Percentiles rank a stretch among this genome's conserved stretches.
These are phyloP conservation scores for Wickerhamomyces chaumierensis DNA, from an alignment of 805 yeast species.

Conservation along the genomic window DNA sequence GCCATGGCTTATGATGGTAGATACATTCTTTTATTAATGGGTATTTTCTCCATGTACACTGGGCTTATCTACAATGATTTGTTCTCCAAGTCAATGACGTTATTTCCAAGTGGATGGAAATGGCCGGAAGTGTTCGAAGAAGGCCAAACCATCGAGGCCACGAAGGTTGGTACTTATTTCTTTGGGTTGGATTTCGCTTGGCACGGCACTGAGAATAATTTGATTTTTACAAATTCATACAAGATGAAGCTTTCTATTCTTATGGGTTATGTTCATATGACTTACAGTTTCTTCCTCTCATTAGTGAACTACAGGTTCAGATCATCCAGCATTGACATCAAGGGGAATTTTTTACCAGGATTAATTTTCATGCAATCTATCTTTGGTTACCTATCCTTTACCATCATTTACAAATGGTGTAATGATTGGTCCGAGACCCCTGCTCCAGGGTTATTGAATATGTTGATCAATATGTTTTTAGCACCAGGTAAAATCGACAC, in stretches of 20 bases:
- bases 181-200: slow-evolving; percentile 90
- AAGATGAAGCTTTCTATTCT: slow-evolving; percentile 94
- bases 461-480: slow-evolving; percentile 91
- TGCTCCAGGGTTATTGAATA: slow-evolving; percentile 90
- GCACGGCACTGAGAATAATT: slow-evolving; percentile 94
- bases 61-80: slow-evolving; percentile 91
- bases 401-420: slow-evolving; percentile 89
- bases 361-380: slow-evolving; percentile 91
- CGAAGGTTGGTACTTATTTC: slow-evolving; percentile 56
- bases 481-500: slow-evolving; percentile 86
- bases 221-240: slow-evolving; percentile 87
- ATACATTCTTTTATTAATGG: slow-evolving; percentile 86
- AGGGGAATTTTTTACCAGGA: slow-evolving; percentile 93
- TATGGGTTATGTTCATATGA: slow-evolving; percentile 93
- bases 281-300: slow-evolving; percentile 79
- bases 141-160: slow-evolving; percentile 64
- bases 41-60: slow-evolving; percentile 88
- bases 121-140: slow-evolving; percentile 62
- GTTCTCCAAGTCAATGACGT: slow-evolving; percentile 82
- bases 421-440: slow-evolving; percentile 81
- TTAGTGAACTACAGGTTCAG: slow-evolving; percentile 66
- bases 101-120: slow-evolving; percentile 82
- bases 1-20: slow-evolving; percentile 96
- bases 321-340: slow-evolving; percentile 63
- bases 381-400: slow-evolving; percentile 80